Evolutionary conservation across 352 stramenopile genomes (phyloP).

Genomic region (Globisporangium paroecandrum): DNA sequence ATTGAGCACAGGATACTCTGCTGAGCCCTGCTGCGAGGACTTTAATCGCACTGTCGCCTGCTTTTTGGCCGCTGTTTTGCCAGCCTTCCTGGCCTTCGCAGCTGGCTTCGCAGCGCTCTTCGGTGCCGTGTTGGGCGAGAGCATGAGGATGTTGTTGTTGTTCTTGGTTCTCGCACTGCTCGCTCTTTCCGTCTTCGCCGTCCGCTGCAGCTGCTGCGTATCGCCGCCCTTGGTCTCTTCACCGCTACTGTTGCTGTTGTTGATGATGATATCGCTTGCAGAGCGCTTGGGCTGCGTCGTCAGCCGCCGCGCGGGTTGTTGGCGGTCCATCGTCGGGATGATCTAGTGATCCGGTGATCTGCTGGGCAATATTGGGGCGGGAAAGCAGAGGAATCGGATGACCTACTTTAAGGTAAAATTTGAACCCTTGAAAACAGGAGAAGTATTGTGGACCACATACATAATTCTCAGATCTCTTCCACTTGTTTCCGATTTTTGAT

Average conservation of each 20-base stretch:
- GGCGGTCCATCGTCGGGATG: background rate
- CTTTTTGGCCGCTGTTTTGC: constrained; percentile 1
- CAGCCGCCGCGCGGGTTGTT: constrained; percentile 1
- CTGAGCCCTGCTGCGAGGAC: background rate
- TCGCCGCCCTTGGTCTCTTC: constrained; percentile 1
- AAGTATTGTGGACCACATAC: too few species aligned
- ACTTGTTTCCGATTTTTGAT: too few species aligned
- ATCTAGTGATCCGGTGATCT: background rate
- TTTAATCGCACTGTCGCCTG: background rate
- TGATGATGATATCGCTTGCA: background rate
- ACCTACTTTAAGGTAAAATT: too few species aligned
- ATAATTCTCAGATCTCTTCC: too few species aligned
- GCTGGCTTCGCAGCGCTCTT: background rate
- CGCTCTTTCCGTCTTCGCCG: background rate
- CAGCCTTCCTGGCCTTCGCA: background rate
- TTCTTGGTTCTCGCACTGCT: background rate
- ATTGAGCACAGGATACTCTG: constrained; percentile 2
- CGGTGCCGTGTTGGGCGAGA: background rate
- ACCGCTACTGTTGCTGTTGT: background rate
- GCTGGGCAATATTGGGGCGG: too few species aligned
- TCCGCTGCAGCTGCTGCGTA: background rate
- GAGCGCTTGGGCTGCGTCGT: constrained; percentile 1
- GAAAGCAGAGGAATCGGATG: too few species aligned
- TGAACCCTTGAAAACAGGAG: too few species aligned
- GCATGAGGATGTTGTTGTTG: constrained; percentile 11